Evolutionary conservation across 352 stramenopile species (phyloP), one percentile per base, ranked within the genome.

Genomic region (Globisporangium irregulare): DNA sequence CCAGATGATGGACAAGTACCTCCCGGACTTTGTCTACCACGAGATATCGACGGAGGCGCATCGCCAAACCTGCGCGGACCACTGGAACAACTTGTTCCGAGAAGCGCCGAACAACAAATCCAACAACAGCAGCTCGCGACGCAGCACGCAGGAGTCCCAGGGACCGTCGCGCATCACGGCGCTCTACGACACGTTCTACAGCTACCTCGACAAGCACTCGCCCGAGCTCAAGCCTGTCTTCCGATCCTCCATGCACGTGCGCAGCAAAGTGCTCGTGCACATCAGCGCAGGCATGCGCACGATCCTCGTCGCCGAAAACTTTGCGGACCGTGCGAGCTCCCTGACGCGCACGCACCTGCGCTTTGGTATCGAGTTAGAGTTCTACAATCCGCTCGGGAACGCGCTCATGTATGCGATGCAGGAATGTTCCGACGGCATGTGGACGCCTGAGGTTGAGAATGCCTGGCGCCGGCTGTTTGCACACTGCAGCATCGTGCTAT

Each of bases 361-460:
- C 59, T 82, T 85, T 55, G 91, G 96, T 38, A 90, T 98, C 22
- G 73, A 97, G 20, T 69, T 90, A 32, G 84, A 96, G 38, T 81
- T 89, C 51, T 97, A 97, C 81, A 95, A 97, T 48, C 77, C 86
- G 15, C 74, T 98, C 15, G 93, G 96, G 2, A 86, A 93, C 55
- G 90, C 87, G 24, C 84, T 98, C 18, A 74, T 98, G 38, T 73
- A 73, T 20, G 82, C 88, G 7, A 96, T 98, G 80, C 77, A 81
- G 32, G 69, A 78, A 48, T 77, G 69, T 9, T 81, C 79, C 1
- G 75, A 73, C n/a, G 60, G 69, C 9, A 36, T 71, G 3, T 87
- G 79, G 79, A 74, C 77, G 41, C 59, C 71, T 20, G 72, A 84
- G 54, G 68, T 84, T 9, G 76, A 81, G 15, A 66, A 76, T 4